Evolutionary conservation across 2,329 filamentous ascomycete species (phyloP).

Genomic region (Ceratocystis variospora): DNA sequence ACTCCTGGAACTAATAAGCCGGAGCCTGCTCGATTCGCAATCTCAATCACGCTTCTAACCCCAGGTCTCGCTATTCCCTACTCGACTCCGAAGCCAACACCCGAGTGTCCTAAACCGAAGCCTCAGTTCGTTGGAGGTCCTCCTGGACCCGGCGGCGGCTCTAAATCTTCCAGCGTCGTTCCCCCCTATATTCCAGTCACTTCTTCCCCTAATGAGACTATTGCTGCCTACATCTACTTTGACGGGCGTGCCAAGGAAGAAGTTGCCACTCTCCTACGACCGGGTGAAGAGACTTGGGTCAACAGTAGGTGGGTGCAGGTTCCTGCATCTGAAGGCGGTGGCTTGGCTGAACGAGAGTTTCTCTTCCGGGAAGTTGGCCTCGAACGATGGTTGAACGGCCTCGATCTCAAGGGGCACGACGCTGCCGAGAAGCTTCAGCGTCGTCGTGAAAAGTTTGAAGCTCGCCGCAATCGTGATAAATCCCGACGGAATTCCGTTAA

Average conservation of each 20-base stretch:
- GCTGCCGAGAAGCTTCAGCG: constrained; percentile 81
- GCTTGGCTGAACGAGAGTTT: constrained; percentile 90
- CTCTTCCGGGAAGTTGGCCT: constrained; percentile 92
- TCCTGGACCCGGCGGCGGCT: constrained; percentile 39
- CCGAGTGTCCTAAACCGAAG: constrained; percentile 64
- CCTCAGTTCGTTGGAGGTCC: constrained; percentile 67
- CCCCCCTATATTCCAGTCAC: constrained; percentile 86
- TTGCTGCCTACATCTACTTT: constrained; percentile 98
- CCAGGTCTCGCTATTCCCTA: constrained; percentile 82
- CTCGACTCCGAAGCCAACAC: constrained; percentile 68
- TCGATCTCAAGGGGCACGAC: constrained; percentile 89
- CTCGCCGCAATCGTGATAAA: constrained; percentile 49
- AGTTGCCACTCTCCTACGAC: constrained; percentile 80
- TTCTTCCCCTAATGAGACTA: constrained; percentile 85
- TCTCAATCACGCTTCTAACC: constrained; percentile 90
- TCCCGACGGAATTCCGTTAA: constrained; percentile 15
- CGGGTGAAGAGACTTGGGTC: constrained; percentile 97
- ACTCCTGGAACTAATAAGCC: constrained; percentile 50
- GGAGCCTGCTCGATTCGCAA: constrained; percentile 91
- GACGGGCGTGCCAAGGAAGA: constrained; percentile 92
- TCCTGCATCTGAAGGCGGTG: constrained; percentile 78
- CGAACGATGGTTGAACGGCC: constrained; percentile 88
- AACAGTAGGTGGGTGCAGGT: constrained; percentile 97
- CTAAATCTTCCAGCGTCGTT: constrained; percentile 42
- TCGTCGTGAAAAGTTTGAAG: constrained; percentile 66